Evolutionary conservation across 108 stramenopile species (phyloP).

Genomic region (Parmales sp.): DNA sequence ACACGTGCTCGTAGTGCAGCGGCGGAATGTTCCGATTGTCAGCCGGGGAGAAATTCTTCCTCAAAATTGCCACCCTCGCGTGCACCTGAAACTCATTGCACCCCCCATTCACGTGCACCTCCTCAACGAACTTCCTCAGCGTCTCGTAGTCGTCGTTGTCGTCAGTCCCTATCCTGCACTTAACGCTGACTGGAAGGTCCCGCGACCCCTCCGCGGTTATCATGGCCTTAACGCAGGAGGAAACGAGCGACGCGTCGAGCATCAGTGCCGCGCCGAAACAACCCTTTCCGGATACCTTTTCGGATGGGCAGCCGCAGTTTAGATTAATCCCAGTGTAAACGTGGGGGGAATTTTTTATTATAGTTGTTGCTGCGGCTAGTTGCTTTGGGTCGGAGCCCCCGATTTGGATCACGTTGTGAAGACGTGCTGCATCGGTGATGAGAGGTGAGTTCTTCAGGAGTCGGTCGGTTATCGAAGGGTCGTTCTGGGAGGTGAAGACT

Average conservation of each 20-base stretch:
- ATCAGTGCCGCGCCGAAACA: constrained; percentile 97
- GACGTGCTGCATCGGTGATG: no score
- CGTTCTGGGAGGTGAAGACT: neutral
- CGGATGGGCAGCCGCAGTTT: constrained; percentile 96
- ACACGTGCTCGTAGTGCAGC: constrained; percentile 67
- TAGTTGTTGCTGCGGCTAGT: constrained; percentile 23
- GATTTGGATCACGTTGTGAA: constrained; percentile 56
- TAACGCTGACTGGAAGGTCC: neutral
- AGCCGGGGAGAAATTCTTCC: constrained; percentile 76
- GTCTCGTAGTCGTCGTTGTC: constrained; percentile 66
- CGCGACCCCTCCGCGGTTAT: neutral
- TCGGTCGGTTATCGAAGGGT: neutral
- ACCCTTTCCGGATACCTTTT: constrained; percentile 89
- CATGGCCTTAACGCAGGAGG: constrained; percentile 20
- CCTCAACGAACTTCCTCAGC: constrained; percentile 69
- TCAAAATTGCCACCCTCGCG: constrained; percentile 89
- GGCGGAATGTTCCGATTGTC: constrained; percentile 94
- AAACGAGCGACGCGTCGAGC: constrained; percentile 79
- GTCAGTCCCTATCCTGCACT: constrained; percentile 45
- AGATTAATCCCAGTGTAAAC: constrained; percentile 93
- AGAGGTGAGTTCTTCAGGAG: neutral
- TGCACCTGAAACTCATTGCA: constrained; percentile 90
- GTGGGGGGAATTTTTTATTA: no score
- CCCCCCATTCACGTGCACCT: constrained; percentile 60
- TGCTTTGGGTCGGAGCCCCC: constrained; percentile 37